phyloP scores from a whole-genome alignment of 2,329 filamentous ascomycete species.

The Aspergillus thermomutatus region DNA sequence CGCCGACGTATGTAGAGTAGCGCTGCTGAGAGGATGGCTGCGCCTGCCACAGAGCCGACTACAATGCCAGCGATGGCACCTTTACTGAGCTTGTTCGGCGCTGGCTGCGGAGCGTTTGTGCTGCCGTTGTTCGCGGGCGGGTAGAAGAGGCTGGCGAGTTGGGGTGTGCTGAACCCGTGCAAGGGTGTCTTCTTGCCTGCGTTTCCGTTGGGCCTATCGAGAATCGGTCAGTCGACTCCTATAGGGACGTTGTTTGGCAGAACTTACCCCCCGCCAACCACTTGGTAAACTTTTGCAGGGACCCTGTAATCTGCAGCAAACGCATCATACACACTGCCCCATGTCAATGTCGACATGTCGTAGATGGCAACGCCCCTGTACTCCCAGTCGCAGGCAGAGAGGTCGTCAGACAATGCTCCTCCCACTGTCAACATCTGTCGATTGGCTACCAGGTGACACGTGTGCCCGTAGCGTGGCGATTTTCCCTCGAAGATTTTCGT shows the following conservation, averaged over 20 bases:
- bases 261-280: conserved; percentile 27
- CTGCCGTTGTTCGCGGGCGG: not conserved
- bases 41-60: not conserved
- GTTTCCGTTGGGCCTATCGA: not conserved
- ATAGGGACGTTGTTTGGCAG: too few species aligned
- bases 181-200: not conserved
- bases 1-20: not conserved
- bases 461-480: conserved; percentile 39
- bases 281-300: conserved; percentile 15
- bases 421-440: conserved; percentile 44
- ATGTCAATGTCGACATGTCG: conserved; percentile 27
- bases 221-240: not conserved
- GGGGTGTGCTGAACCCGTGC: not conserved
- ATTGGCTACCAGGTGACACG: conserved; percentile 39
- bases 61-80: not conserved
- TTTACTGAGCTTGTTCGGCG: not conserved
- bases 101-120: not conserved
- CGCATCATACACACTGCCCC: conserved; percentile 29
- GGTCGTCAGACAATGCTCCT: conserved; percentile 17
- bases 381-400: conserved; percentile 31
- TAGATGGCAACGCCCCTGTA: conserved; percentile 28
- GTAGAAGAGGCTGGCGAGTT: not conserved
- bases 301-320: conserved; percentile 25
- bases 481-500: conserved; percentile 34
- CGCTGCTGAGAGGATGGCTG: not conserved